These are phyloP conservation scores for Vaccinium myrtillus DNA, from an alignment of 148 eudicot genomes.

Conservation along the genomic window DNA sequence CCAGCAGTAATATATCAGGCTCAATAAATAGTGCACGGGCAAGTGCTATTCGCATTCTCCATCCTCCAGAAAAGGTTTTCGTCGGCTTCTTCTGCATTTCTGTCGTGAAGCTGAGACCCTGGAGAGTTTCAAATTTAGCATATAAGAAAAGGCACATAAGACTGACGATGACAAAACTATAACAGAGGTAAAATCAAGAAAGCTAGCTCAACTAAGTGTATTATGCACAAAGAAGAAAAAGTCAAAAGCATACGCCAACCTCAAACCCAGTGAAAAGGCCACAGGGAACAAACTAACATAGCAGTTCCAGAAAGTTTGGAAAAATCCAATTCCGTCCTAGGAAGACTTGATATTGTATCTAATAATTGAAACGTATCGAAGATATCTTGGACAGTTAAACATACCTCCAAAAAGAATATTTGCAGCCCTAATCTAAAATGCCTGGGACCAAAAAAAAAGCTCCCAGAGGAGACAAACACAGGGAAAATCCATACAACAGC, in stretches of 20 bases:
- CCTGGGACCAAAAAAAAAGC: background rate
- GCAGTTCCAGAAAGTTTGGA: background rate
- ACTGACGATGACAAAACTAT: background rate
- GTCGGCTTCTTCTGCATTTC: slow-evolving; percentile 94
- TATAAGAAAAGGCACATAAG: background rate
- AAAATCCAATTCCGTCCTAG: background rate
- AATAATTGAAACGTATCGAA: background rate
- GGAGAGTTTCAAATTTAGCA: slow-evolving; percentile 17
- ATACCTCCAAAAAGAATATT: background rate
- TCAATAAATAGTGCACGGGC: slow-evolving; percentile 96
- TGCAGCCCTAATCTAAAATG: background rate
- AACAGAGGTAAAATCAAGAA: slow-evolving; percentile 1
- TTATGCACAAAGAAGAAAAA: background rate
- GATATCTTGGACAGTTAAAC: background rate
- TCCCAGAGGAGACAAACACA: background rate
- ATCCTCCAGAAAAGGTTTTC: slow-evolving; percentile 96
- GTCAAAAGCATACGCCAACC: slow-evolving; percentile 1
- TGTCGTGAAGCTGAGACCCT: slow-evolving; percentile 98
- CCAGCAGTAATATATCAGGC: slow-evolving; percentile 90
- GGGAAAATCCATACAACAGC: background rate
- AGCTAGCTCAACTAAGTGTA: background rate
- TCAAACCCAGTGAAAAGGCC: background rate
- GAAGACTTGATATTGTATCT: background rate
- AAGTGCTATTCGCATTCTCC: slow-evolving; percentile 99
- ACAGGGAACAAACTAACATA: background rate